A percentile compares a stretch with the other conserved stretches of the same genome.
phyloP scores from a whole-genome alignment of 2,329 filamentous ascomycete species.

The Chalara sp. region DNA sequence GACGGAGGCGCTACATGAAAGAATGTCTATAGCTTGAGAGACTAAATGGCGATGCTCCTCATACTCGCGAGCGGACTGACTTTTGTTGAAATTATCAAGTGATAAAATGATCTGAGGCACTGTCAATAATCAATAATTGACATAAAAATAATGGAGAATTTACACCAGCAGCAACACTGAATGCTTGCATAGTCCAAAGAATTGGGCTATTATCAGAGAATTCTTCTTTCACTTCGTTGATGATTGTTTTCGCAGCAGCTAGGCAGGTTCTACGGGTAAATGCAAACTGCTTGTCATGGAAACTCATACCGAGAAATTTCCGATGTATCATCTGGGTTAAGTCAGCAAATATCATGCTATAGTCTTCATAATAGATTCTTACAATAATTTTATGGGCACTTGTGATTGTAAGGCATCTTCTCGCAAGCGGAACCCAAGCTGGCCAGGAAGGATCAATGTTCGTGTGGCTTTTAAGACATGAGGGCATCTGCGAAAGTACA shows the following conservation, averaged over 20 bases:
- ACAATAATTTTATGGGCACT: conserved; percentile 17
- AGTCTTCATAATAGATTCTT: not conserved
- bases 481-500: conserved; percentile 12
- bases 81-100: conserved; percentile 25
- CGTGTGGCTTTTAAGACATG: conserved; percentile 13
- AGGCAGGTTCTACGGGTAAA: conserved; percentile 14
- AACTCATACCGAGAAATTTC: conserved; percentile 14
- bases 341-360: too few relatives aligned
- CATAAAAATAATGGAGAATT: not conserved
- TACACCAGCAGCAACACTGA: conserved; percentile 14
- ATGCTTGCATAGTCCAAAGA: conserved; percentile 15
- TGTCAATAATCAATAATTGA: not conserved
- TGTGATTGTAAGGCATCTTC: conserved; percentile 12
- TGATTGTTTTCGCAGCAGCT: conserved; percentile 16
- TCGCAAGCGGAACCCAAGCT: conserved; percentile 10
- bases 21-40: conserved; percentile 26
- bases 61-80: conserved; percentile 19
- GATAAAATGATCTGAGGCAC: conserved; percentile 22
- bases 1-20: conserved; percentile 26
- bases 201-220: conserved; percentile 9
- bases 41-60: conserved; percentile 27
- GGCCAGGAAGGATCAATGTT: conserved; percentile 11
- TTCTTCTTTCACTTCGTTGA: conserved; percentile 14
- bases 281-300: conserved; percentile 12
- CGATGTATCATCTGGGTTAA: conserved; percentile 13